These are phyloP conservation scores for Xylaria sp. DNA, from an alignment of 2,329 filamentous ascomycete genomes.

Conservation along the genomic window DNA sequence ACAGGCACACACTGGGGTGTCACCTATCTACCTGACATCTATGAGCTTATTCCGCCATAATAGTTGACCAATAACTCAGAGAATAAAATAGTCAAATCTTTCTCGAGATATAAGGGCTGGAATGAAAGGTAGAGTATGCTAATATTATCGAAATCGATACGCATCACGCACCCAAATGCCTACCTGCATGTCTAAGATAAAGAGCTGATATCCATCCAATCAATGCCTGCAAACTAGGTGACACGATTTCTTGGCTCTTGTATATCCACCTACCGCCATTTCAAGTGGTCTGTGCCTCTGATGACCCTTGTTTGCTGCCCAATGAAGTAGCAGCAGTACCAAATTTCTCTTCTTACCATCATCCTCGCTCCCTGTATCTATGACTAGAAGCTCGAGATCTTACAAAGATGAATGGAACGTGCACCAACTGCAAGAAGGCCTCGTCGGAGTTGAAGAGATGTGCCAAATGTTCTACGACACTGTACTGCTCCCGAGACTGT, in stretches of 20 bases:
- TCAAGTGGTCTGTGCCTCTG: not conserved
- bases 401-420: constrained; percentile 31
- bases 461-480: constrained; percentile 35
- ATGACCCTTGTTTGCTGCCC: not conserved
- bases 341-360: not conserved
- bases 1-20: no score
- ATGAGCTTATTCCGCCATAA: no score
- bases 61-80: no score
- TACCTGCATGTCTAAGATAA: no score
- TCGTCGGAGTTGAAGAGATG: constrained; percentile 37
- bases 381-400: not conserved
- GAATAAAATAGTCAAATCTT: no score
- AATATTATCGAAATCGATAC: no score
- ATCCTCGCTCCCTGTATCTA: not conserved
- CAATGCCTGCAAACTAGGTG: not conserved
- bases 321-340: not conserved
- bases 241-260: not conserved
- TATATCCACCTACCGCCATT: not conserved
- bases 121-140: no score
- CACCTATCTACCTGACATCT: no score
- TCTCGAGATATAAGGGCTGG: no score
- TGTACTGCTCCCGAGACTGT: constrained; percentile 41
- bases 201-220: no score
- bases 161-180: no score
- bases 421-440: constrained; percentile 38